Percentiles rank a stretch among this genome's conserved stretches.
These are phyloP conservation scores for Pleurotus platypus DNA, from an alignment of 768 basidiomycete species.

Conservation along the genomic window DNA sequence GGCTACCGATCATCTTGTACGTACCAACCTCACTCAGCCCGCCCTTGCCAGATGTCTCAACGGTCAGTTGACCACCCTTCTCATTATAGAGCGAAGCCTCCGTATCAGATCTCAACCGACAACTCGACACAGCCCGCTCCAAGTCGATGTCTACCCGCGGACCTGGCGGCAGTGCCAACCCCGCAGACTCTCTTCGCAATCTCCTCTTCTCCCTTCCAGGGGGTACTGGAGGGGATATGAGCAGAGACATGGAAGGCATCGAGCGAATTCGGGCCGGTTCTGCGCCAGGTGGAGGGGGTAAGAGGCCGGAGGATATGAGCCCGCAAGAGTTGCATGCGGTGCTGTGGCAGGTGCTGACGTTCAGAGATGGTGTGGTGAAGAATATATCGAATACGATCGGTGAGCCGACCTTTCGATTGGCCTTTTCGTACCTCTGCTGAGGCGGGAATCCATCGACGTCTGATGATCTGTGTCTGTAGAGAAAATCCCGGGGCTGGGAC, in stretches of 20 bases:
- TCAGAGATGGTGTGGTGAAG: constrained; percentile 81
- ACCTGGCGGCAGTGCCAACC: constrained; percentile 30
- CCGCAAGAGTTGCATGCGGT: constrained; percentile 85
- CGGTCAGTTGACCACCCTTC: background rate
- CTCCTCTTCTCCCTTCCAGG: constrained; percentile 65
- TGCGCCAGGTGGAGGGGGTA: constrained; percentile 51
- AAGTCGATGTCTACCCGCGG: constrained; percentile 32
- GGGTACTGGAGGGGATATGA: constrained; percentile 54
- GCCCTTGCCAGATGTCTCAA: background rate
- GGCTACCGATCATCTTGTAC: constrained; percentile 60
- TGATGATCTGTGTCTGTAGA: constrained; percentile 36
- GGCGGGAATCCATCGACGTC: background rate
- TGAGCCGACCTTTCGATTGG: constrained; percentile 20
- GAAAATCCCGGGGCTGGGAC: constrained; percentile 76
- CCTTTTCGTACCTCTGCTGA: no score
- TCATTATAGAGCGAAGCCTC: constrained; percentile 52
- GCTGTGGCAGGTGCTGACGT: constrained; percentile 83
- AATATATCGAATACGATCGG: constrained; percentile 74
- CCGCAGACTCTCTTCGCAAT: constrained; percentile 51
- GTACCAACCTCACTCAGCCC: constrained; percentile 13
- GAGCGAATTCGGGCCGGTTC: constrained; percentile 58
- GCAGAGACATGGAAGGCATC: constrained; percentile 73
- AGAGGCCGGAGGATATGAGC: constrained; percentile 75
- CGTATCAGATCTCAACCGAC: constrained; percentile 81
- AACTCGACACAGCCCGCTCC: constrained; percentile 68